Percentiles rank a stretch among this genome's conserved stretches.
phyloP scores from a whole-genome alignment of 352 stramenopile genomes.

The Globisporangium takayamanum region DNA sequence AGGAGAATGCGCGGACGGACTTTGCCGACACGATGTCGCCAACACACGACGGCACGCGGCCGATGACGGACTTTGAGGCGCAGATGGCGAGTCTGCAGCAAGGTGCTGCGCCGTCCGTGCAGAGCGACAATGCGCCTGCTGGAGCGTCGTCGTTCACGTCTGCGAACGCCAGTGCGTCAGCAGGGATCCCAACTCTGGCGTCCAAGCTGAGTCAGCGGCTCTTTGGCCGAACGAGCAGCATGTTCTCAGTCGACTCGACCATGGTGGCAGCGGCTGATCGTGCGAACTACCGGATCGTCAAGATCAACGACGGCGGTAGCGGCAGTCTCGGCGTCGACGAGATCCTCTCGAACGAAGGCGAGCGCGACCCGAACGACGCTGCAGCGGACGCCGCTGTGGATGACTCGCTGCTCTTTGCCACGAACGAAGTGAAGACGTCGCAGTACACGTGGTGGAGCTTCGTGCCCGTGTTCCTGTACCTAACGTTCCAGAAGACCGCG shows the following conservation, averaged over 20 bases:
- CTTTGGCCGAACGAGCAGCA: conserved; percentile 41
- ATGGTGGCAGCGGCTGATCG: conserved; percentile 6
- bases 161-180: not conserved
- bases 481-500: conserved; percentile 85
- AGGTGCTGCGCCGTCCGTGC: not conserved
- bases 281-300: conserved; percentile 66
- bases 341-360: conserved; percentile 15
- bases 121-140: conserved; percentile 4
- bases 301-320: conserved; percentile 48
- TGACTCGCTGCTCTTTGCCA: conserved; percentile 39
- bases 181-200: conserved; percentile 16
- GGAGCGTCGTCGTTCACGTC: conserved; percentile 13
- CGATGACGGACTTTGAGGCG: conserved; percentile 47
- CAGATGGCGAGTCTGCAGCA: conserved; percentile 27
- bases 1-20: conserved; percentile 39
- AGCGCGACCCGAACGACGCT: not conserved
- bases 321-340: conserved; percentile 1
- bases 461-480: conserved; percentile 79
- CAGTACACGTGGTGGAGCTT: conserved; percentile 89
- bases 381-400: conserved; percentile 7
- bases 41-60: conserved; percentile 9
- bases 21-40: conserved; percentile 25
- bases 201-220: conserved; percentile 25
- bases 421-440: conserved; percentile 80
- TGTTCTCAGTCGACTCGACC: conserved; percentile 58